These are phyloP conservation scores for Geranium brycei DNA, from an alignment of 345 rosid species.

Conservation along the genomic window DNA sequence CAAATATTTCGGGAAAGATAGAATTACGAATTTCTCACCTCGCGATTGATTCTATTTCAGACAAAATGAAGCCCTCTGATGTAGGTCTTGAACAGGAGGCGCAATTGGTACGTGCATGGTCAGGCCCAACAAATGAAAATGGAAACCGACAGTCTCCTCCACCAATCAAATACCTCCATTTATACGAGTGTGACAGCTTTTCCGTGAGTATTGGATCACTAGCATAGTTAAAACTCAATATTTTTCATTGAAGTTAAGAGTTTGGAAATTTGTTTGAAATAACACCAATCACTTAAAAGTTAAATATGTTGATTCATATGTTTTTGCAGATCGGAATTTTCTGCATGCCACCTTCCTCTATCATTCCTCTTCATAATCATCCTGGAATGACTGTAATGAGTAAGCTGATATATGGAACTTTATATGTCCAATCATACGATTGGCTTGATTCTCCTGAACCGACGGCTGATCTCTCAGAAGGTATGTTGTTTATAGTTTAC, in stretches of 20 bases:
- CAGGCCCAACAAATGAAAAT: conserved; percentile 5
- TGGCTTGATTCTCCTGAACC: conserved; percentile 55
- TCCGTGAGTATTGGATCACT: conserved; percentile 43
- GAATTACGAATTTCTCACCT: conserved; percentile 6
- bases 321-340: conserved; percentile 77
- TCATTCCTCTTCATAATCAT: conserved; percentile 94
- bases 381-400: conserved; percentile 93
- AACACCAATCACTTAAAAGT: background rate
- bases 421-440: conserved; percentile 77
- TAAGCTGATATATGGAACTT: conserved; percentile 82
- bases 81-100: conserved; percentile 33
- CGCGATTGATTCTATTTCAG: conserved; percentile 16
- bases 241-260: background rate
- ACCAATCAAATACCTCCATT: conserved; percentile 24
- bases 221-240: background rate
- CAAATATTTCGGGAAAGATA: background rate
- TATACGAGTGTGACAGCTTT: conserved; percentile 86
- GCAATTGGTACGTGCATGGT: conserved; percentile 20
- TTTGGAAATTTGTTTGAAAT: background rate
- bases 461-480: conserved; percentile 42
- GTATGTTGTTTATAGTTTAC: conserved; percentile 20
- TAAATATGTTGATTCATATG: background rate
- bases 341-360: conserved; percentile 80
- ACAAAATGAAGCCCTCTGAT: conserved; percentile 29
- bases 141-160: background rate